Evolutionary conservation across 2,329 filamentous ascomycete genomes (phyloP).

Genomic region (Thelonectria blattea): DNA sequence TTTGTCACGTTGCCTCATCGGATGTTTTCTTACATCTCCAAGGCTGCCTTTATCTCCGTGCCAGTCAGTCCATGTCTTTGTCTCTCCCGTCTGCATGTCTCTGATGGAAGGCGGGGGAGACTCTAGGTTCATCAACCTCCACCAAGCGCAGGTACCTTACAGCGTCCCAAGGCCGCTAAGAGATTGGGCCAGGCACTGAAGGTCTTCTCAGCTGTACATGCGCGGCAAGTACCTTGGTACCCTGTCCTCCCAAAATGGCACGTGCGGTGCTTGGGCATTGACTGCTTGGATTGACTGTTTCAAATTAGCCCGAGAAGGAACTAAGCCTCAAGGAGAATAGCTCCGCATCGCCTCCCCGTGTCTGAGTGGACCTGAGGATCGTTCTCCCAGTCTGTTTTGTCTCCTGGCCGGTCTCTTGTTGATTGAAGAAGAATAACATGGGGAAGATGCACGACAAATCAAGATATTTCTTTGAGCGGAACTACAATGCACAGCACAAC

Average conservation of each 20-base stretch:
- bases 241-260: conserved; percentile 4
- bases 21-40: not conserved
- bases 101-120: not conserved
- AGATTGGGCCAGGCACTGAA: conserved; percentile 1
- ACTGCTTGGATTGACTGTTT: conserved; percentile 35
- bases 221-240: conserved; percentile 12
- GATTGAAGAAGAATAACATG: conserved; percentile 4
- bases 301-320: conserved; percentile 34
- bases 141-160: not conserved
- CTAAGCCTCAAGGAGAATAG: conserved; percentile 29
- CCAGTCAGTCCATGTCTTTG: not conserved
- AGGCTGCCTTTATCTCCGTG: not conserved
- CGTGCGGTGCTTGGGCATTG: conserved; percentile 23
- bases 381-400: conserved; percentile 6
- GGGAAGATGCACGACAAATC: conserved; percentile 1
- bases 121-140: not conserved
- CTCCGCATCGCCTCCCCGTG: conserved; percentile 21
- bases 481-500: not conserved
- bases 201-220: not conserved
- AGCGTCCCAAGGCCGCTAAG: conserved; percentile 2
- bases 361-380: conserved; percentile 20
- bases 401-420: conserved; percentile 15
- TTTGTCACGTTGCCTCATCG: not conserved
- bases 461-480: not conserved
- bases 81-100: not conserved